Evolutionary conservation across 345 rosid species (phyloP), one percentile per base, ranked within the genome.

Genomic region (Aegle marmelos): DNA sequence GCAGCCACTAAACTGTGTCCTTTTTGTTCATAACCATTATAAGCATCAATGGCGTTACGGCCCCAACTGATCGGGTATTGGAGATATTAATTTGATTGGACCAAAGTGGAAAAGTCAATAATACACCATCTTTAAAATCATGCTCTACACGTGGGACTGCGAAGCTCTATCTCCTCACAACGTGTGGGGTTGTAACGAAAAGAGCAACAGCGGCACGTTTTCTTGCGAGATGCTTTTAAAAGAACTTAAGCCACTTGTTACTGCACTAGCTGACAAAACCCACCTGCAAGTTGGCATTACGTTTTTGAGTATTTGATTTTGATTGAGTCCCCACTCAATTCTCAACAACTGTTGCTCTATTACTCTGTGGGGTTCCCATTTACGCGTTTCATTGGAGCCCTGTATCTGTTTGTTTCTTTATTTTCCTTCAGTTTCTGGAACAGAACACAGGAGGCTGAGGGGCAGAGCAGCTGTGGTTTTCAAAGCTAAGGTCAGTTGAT

Each of bases 111-210:
- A 7, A 30, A 63, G 68, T 63, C 68, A 63, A 63, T 39, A 10
- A 41, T 11, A 2, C 17, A 19, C 21, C 57, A 53, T 16, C 22
- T 31, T 62, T 30, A 22, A 63, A 63, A 31, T 31, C 19, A 13
- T 17, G 17, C 68, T 31, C 24, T 30, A 63, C 68, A 63, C 68
- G 39, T 31, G 39, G n/a, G 25, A 48, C 4, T n/a, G 56, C 21
- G 33, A 10, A 41, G 28, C 53, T n/a, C 5, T 7, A 27, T 69
- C 62, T 56, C 11, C 31, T 34, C 22, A 39, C 4, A 34, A 25
- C 76, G 76, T 58, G 76, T 73, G 76, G 67, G 66, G 54, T 25
- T 73, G 39, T 24, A 17, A 73, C 7, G 0, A 4, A 34, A 31
- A 33, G 9, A 56, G 39, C 24, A 1, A 14, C 54, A 73, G 39